Percentiles rank a stretch among this genome's conserved stretches.
Conservation (phyloP, 345 rosid genomes). For the Euclidium syriacum region DNA sequence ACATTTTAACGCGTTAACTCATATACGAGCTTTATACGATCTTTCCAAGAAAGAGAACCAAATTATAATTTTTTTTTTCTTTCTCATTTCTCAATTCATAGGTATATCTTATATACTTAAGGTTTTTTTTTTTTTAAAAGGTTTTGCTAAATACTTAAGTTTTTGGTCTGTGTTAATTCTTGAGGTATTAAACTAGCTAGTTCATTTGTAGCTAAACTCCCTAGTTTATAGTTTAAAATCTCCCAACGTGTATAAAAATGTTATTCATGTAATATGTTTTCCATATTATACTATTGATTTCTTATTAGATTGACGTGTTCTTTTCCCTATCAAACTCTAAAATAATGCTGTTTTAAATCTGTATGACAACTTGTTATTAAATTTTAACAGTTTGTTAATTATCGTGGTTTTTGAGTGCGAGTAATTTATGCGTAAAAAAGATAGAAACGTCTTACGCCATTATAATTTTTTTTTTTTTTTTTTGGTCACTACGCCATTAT, state of each 20-base stretch:
- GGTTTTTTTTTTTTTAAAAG: too few species aligned
- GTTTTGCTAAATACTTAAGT: too few species aligned
- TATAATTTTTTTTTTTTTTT: too few species aligned
- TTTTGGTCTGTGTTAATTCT: slow-evolving; percentile 12
- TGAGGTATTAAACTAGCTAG: neutral
- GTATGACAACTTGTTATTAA: neutral
- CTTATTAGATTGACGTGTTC: neutral
- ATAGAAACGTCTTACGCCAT: slow-evolving; percentile 9
- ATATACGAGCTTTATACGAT: neutral
- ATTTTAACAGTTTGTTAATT: neutral
- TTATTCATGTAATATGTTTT: neutral
- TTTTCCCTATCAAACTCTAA: neutral
- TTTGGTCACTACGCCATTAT: too few species aligned
- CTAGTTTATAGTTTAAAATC: neutral
- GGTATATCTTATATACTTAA: too few species aligned
- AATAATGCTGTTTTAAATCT: neutral
- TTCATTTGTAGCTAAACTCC: neutral
- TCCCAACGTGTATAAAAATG: slow-evolving; percentile 8
- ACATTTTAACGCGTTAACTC: slow-evolving; percentile 29
- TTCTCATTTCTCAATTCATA: too few species aligned
- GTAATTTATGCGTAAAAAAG: slow-evolving; percentile 17
- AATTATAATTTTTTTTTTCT: neutral
- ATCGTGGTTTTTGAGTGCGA: slow-evolving; percentile 2
- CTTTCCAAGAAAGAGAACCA: slow-evolving; percentile 21
- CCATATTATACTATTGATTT: neutral